These are phyloP conservation scores for Debaryomycetaceae sp. DNA, from an alignment of 1,139 yeast genomes.

Conservation along the genomic window DNA sequence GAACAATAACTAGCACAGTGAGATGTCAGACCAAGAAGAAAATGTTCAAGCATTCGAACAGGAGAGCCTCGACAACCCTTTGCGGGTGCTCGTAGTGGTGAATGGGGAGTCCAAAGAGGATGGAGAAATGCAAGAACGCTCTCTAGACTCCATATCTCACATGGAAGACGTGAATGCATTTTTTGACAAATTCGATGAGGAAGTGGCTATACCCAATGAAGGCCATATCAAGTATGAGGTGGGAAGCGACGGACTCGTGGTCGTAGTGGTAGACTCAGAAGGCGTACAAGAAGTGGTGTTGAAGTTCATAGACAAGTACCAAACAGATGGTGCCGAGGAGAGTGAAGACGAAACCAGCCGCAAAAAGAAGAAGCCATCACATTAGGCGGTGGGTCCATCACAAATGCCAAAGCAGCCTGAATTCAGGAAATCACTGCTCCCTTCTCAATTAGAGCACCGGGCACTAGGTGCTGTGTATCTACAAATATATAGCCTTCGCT, in stretches of 20 bases:
- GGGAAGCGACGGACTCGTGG: constrained; percentile 68
- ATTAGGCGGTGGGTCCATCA: no score
- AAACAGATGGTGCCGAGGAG: constrained; percentile 8
- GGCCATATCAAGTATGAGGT: constrained; percentile 67
- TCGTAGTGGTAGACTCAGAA: constrained; percentile 47
- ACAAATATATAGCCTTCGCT: no score
- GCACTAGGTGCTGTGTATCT: no score
- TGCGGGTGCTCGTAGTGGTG: constrained; percentile 38
- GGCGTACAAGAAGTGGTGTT: constrained; percentile 30
- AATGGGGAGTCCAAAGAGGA: constrained; percentile 34
- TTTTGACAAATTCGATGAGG: constrained; percentile 60
- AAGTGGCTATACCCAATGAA: constrained; percentile 62
- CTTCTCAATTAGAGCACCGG: no score
- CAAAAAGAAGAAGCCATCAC: no score
- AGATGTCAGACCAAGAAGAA: not conserved
- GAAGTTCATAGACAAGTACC: constrained; percentile 35
- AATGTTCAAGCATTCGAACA: not conserved
- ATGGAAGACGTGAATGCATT: constrained; percentile 53
- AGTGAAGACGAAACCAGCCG: not conserved
- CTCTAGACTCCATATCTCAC: constrained; percentile 43
- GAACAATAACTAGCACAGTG: not conserved
- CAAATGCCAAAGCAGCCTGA: no score
- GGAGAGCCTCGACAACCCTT: constrained; percentile 34
- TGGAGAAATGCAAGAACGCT: constrained; percentile 53
- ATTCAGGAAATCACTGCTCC: no score